These are phyloP conservation scores for Pseudisothecium myosuroides DNA, from an alignment of 225 moss, liverwort and hornwort genomes.

Conservation along the genomic window DNA sequence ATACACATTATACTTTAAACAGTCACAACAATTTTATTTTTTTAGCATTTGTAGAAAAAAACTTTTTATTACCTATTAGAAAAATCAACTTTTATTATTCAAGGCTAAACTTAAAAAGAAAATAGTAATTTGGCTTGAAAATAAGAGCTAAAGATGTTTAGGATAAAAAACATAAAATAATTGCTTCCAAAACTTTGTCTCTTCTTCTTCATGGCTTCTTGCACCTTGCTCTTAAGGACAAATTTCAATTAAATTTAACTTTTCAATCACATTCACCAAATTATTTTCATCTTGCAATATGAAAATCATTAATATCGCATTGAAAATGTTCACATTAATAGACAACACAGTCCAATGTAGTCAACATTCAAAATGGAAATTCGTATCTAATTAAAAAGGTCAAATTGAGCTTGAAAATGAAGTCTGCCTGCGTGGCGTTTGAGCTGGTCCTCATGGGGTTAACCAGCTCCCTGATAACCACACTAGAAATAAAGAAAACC, in stretches of 20 bases:
- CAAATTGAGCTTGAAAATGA: neutral
- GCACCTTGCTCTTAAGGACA: neutral
- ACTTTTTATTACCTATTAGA: neutral
- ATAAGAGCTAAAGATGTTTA: neutral
- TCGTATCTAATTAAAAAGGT: neutral
- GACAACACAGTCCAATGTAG: neutral
- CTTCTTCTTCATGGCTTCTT: neutral
- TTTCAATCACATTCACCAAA: neutral
- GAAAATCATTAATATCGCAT: neutral
- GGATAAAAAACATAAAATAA: neutral
- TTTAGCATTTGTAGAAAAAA: neutral
- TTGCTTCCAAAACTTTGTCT: neutral
- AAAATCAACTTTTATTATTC: neutral
- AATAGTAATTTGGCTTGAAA: neutral
- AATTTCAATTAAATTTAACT: neutral
- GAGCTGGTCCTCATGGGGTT: neutral
- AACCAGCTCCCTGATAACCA: neutral
- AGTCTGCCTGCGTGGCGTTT: neutral
- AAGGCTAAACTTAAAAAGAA: neutral
- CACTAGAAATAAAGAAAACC: neutral
- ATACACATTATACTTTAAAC: too few species aligned
- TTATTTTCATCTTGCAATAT: neutral
- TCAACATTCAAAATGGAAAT: neutral
- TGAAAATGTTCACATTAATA: neutral
- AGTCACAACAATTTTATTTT: neutral